Evolutionary conservation across 2,329 filamentous ascomycete species (phyloP).

Genomic region (Aspergillus sp.): DNA sequence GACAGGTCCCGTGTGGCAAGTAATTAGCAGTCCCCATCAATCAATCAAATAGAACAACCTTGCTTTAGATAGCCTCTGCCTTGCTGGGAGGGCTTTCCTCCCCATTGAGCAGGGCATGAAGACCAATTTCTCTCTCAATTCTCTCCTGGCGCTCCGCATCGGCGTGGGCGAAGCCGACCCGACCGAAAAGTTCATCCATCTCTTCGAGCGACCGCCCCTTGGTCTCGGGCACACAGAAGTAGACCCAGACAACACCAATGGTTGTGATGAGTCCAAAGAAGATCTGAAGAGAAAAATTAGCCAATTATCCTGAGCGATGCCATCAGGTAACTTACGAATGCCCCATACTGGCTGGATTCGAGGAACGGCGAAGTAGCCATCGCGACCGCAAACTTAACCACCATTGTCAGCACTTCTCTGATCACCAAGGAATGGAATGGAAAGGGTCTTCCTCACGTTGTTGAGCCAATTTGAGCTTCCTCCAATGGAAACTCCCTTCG

Average conservation of each 20-base stretch:
- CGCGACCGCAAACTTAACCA: slow-evolving; percentile 54
- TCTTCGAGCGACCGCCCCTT: slow-evolving; percentile 30
- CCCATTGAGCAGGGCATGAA: slow-evolving; percentile 18
- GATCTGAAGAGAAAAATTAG: slow-evolving; percentile 62
- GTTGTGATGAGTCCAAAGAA: slow-evolving; percentile 49
- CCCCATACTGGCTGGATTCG: no score
- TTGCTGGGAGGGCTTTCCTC: no score
- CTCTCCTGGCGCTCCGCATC: slow-evolving; percentile 17
- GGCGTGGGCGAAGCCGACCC: slow-evolving; percentile 19
- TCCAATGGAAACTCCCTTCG: slow-evolving; percentile 41
- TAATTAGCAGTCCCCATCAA: no score
- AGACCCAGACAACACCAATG: slow-evolving; percentile 19
- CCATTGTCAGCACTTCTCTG: slow-evolving; percentile 41
- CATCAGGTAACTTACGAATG: no score
- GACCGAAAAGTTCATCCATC: slow-evolving; percentile 31
- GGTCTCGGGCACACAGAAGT: slow-evolving; percentile 26
- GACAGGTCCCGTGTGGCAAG: no score
- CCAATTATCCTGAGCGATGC: no score
- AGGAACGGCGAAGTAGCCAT: slow-evolving; percentile 63
- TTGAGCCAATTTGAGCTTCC: slow-evolving; percentile 28
- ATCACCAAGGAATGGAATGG: neutral
- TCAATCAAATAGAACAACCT: no score
- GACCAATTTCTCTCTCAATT: slow-evolving; percentile 22
- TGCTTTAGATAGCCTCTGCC: no score
- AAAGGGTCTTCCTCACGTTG: slow-evolving; percentile 10